A percentile compares a stretch with the other conserved stretches of the same genome.
Conservation (phyloP, 306 rosid genomes). For the Vigna radiata region DNA sequence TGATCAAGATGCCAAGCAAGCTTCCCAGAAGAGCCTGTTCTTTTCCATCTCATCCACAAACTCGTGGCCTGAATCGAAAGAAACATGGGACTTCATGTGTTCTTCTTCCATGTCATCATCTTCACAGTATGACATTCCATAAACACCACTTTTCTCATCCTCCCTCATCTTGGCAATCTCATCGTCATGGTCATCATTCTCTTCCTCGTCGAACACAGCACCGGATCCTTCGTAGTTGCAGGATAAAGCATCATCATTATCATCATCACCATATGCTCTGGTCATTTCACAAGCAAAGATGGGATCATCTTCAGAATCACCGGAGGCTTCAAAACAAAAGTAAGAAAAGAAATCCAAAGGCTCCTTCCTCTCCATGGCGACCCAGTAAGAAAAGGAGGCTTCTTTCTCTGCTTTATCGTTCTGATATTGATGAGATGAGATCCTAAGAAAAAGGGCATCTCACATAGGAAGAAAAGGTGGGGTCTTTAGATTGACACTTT, state of each 20-base stretch:
- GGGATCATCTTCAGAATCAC: constrained; percentile 75
- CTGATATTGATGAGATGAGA: neutral
- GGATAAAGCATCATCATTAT: constrained; percentile 69
- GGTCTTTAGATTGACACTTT: constrained; percentile 42
- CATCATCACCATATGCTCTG: constrained; percentile 29
- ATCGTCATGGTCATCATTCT: neutral
- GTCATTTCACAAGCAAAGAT: constrained; percentile 10
- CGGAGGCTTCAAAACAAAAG: constrained; percentile 71
- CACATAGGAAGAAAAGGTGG: constrained; percentile 8
- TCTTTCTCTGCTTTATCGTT: neutral
- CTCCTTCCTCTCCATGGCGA: constrained; percentile 40
- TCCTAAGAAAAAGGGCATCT: neutral
- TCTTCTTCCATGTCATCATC: constrained; percentile 46
- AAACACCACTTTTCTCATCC: constrained; percentile 35
- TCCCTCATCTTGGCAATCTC: constrained; percentile 4
- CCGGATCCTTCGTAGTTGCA: constrained; percentile 64
- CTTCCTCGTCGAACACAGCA: constrained; percentile 29
- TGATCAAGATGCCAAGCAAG: constrained; percentile 83
- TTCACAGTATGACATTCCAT: constrained; percentile 45
- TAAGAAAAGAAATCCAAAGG: constrained; percentile 53
- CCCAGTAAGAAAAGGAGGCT: neutral
- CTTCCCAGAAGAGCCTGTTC: constrained; percentile 86
- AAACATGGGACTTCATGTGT: constrained; percentile 54
- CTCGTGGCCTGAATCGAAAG: constrained; percentile 63
- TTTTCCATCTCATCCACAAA: constrained; percentile 78